phyloP scores from a whole-genome alignment of 2,329 filamentous ascomycete species.

The Fusarium goolgardi region DNA sequence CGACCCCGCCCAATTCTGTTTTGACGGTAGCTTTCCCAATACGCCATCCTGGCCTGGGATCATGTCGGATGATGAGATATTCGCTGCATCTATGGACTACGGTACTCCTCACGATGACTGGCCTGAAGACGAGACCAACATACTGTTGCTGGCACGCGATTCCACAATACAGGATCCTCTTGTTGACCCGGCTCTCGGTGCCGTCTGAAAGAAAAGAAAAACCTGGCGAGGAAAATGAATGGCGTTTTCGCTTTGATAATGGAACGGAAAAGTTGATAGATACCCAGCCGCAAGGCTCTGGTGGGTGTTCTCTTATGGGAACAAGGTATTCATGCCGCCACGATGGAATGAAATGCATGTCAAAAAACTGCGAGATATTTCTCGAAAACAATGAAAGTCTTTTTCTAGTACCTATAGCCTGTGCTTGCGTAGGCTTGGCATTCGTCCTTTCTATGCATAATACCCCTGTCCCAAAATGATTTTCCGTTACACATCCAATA shows the following conservation, averaged over 20 bases:
- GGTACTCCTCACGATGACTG: slow-evolving; percentile 54
- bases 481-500: slow-evolving; percentile 4
- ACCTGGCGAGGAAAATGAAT: neutral
- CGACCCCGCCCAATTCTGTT: slow-evolving; percentile 34
- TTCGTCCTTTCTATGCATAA: slow-evolving; percentile 37
- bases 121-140: slow-evolving; percentile 59
- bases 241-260: slow-evolving; percentile 14
- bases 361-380: slow-evolving; percentile 9
- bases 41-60: slow-evolving; percentile 43
- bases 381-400: slow-evolving; percentile 4
- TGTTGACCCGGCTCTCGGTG: slow-evolving; percentile 51
- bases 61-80: slow-evolving; percentile 49
- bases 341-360: slow-evolving; percentile 25
- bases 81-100: slow-evolving; percentile 52
- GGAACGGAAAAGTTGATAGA: slow-evolving; percentile 39
- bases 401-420: slow-evolving; percentile 2
- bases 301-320: slow-evolving; percentile 2
- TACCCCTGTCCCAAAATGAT: slow-evolving; percentile 16
- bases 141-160: slow-evolving; percentile 54
- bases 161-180: slow-evolving; percentile 40
- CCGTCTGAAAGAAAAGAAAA: slow-evolving; percentile 10
- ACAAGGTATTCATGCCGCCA: slow-evolving; percentile 8
- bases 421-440: slow-evolving; percentile 13
- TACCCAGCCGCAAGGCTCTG: slow-evolving; percentile 40
- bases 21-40: slow-evolving; percentile 34